A percentile compares a stretch with the other conserved stretches of the same genome.
Evolutionary conservation across 2,329 filamentous ascomycete genomes (phyloP).

Genomic region (Monilinia fructigena): DNA sequence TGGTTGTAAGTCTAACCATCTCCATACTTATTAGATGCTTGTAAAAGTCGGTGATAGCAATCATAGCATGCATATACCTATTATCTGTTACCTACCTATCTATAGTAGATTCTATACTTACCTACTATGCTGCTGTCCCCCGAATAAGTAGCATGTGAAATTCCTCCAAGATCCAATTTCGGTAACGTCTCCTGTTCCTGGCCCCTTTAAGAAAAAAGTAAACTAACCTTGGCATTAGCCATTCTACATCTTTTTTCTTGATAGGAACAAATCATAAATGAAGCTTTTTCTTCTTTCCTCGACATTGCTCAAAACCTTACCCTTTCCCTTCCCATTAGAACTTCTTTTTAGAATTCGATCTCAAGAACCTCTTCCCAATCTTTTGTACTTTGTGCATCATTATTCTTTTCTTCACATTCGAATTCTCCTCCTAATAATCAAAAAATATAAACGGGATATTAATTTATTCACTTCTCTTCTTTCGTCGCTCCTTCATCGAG

Average conservation of each 20-base stretch:
- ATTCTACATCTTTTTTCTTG: slow-evolving; percentile 3
- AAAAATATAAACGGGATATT: background rate
- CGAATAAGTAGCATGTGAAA: slow-evolving; percentile 5
- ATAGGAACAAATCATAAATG: slow-evolving; percentile 18
- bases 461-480: slow-evolving; percentile 8
- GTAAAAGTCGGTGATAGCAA: slow-evolving; percentile 14
- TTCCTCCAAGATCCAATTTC: slow-evolving; percentile 19
- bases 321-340: too few relatives aligned
- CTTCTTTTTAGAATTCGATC: background rate
- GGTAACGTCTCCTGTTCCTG: slow-evolving; percentile 18
- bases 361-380: background rate
- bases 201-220: slow-evolving; percentile 18
- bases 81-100: too few relatives aligned
- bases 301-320: background rate
- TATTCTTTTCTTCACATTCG: background rate
- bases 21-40: background rate
- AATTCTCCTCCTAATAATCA: background rate
- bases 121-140: too few relatives aligned
- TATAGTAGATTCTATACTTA: too few relatives aligned
- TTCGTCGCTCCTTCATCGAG: slow-evolving; percentile 16
- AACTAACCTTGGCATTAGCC: slow-evolving; percentile 4
- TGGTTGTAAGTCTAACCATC: background rate
- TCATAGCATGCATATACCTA: background rate
- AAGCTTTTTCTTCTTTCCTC: slow-evolving; percentile 14
- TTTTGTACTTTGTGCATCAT: slow-evolving; percentile 12